Conservation (phyloP, 768 basidiomycete genomes). For the Auricularia heimuer region DNA sequence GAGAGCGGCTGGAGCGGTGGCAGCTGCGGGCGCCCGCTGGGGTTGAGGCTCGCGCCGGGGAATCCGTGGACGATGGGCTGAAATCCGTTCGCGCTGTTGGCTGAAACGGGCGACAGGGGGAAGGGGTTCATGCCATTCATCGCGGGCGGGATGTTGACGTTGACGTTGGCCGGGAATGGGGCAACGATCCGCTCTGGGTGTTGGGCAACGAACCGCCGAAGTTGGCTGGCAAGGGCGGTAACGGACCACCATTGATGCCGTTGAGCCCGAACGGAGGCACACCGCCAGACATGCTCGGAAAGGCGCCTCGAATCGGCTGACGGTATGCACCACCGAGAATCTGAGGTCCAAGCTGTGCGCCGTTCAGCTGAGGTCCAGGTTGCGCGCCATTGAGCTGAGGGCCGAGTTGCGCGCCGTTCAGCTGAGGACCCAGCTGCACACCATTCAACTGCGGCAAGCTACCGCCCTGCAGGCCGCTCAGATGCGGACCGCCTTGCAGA, state of each 20-base stretch:
- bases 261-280: not conserved
- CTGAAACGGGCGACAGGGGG: constrained; percentile 12
- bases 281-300: too few species aligned
- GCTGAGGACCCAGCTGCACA: not conserved
- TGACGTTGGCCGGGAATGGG: constrained; percentile 17
- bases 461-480: too few species aligned
- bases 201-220: too few species aligned
- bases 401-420: too few species aligned
- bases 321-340: too few species aligned
- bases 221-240: too few species aligned
- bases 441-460: constrained; percentile 4
- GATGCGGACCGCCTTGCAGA: not conserved
- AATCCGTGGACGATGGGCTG: not conserved
- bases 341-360: too few species aligned
- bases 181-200: constrained; percentile 10
- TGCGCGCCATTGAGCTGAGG: too few species aligned
- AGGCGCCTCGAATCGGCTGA: too few species aligned
- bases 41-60: not conserved
- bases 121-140: constrained; percentile 16
- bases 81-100: constrained; percentile 16
- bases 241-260: not conserved
- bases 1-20: not conserved
- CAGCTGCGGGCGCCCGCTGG: not conserved
- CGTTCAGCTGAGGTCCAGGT: too few species aligned
- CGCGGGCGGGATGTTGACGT: constrained; percentile 23